These are phyloP conservation scores for Melaleuca alternifolia DNA, from an alignment of 345 rosid genomes.

Conservation along the genomic window DNA sequence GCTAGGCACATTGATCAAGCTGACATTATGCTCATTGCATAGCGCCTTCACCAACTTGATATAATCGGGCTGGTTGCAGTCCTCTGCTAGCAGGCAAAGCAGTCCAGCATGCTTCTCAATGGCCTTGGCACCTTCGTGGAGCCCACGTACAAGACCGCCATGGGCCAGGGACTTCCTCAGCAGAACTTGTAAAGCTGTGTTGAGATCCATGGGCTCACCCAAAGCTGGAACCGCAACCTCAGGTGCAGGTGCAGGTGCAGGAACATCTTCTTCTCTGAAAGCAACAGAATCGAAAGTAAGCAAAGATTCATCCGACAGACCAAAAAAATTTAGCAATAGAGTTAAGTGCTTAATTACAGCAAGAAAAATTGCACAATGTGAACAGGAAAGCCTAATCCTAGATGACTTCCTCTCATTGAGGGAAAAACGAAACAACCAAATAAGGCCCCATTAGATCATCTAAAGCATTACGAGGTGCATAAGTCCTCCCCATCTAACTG, in stretches of 20 bases:
- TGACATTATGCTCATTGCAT: conserved; percentile 63
- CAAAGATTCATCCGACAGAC: not conserved
- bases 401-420: not conserved
- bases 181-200: conserved; percentile 62
- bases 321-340: not conserved
- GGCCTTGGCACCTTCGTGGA: conserved; percentile 68
- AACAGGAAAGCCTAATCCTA: not conserved
- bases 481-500: not conserved
- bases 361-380: not conserved
- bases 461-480: not conserved
- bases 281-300: not conserved
- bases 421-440: not conserved
- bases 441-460: not conserved
- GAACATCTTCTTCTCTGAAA: conserved; percentile 57
- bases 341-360: not conserved
- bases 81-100: conserved; percentile 78
- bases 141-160: conserved; percentile 69
- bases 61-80: conserved; percentile 82
- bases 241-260: conserved; percentile 32
- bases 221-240: conserved; percentile 10
- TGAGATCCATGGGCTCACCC: conserved; percentile 67
- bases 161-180: conserved; percentile 66
- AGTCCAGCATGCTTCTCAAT: conserved; percentile 74
- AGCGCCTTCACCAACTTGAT: conserved; percentile 72
- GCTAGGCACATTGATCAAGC: conserved; percentile 57